Evolutionary conservation across 352 stramenopile species (phyloP).

Genomic region (Phytophthora uliginosa): DNA sequence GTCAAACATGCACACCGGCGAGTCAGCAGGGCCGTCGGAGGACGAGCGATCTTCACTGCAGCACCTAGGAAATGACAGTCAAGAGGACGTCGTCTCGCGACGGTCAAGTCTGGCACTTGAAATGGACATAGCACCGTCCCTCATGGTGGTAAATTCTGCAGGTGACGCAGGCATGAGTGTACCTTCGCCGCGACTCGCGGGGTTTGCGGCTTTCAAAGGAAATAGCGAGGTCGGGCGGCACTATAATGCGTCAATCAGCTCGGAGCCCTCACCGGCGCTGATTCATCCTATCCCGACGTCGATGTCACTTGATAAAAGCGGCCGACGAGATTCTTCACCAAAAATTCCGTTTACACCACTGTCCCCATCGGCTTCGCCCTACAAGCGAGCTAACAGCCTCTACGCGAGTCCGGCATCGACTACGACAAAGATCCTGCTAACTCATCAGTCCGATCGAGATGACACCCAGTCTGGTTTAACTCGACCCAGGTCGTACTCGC

Average conservation of each 20-base stretch:
- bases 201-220: conserved; percentile 22
- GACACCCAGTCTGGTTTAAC: conserved; percentile 23
- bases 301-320: conserved; percentile 22
- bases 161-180: conserved; percentile 24
- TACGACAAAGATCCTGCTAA: conserved; percentile 23
- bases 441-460: conserved; percentile 22
- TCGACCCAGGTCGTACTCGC: conserved; percentile 41
- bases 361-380: conserved; percentile 40
- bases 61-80: conserved; percentile 12
- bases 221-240: conserved; percentile 8
- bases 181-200: conserved; percentile 27
- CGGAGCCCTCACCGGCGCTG: conserved; percentile 22
- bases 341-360: conserved; percentile 20
- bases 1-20: conserved; percentile 1
- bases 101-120: conserved; percentile 27
- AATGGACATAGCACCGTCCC: conserved; percentile 26
- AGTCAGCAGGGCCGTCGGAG: conserved; percentile 4
- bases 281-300: conserved; percentile 43
- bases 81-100: conserved; percentile 17
- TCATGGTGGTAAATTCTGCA: conserved; percentile 26
- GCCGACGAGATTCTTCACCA: conserved; percentile 14
- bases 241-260: conserved; percentile 10
- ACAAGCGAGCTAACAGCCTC: conserved; percentile 57
- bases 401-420: conserved; percentile 26
- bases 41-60: conserved; percentile 16